Conservation (phyloP, 805 yeast species). For the Candida adriatica region DNA sequence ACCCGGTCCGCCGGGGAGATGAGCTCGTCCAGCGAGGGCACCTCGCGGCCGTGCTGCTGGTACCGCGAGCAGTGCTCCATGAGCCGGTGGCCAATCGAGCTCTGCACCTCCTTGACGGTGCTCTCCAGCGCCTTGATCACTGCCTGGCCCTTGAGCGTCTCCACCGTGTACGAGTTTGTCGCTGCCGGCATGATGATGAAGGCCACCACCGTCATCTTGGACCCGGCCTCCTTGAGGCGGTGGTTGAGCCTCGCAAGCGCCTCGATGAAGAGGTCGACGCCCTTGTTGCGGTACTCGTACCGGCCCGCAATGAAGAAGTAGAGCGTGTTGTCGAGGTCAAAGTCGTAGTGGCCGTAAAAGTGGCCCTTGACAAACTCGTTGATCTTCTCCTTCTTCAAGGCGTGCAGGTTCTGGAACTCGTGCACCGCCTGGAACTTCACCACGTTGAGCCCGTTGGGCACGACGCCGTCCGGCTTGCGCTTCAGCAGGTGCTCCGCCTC, state of each 20-base stretch:
- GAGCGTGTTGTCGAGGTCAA: slow-evolving; percentile 87
- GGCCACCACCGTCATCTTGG: slow-evolving; percentile 91
- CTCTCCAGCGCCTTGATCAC: slow-evolving; percentile 86
- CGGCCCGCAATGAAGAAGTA: slow-evolving; percentile 97
- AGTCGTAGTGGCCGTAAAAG: slow-evolving; percentile 93
- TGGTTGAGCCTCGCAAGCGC: slow-evolving; percentile 88
- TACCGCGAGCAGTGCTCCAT: slow-evolving; percentile 84
- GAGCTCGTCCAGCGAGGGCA: slow-evolving; percentile 75
- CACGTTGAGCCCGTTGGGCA: slow-evolving; percentile 94
- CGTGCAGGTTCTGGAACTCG: slow-evolving; percentile 96
- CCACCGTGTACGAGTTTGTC: slow-evolving; percentile 90
- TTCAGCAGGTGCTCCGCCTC: slow-evolving; percentile 90
- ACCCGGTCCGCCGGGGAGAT: slow-evolving; percentile 85
- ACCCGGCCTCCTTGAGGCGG: slow-evolving; percentile 69
- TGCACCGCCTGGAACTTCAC: slow-evolving; percentile 96
- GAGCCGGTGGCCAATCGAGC: slow-evolving; percentile 76
- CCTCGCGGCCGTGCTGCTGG: slow-evolving; percentile 51
- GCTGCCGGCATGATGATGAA: slow-evolving; percentile 97
- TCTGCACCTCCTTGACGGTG: slow-evolving; percentile 83
- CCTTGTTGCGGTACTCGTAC: slow-evolving; percentile 93
- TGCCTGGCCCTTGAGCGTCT: slow-evolving; percentile 93
- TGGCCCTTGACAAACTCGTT: slow-evolving; percentile 95
- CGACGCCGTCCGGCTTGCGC: slow-evolving; percentile 95
- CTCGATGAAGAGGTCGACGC: slow-evolving; percentile 93
- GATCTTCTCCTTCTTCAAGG: slow-evolving; percentile 82